Evolutionary conservation across 208 protist species (phyloP).

Genomic region (Trichomonas gallinae): DNA sequence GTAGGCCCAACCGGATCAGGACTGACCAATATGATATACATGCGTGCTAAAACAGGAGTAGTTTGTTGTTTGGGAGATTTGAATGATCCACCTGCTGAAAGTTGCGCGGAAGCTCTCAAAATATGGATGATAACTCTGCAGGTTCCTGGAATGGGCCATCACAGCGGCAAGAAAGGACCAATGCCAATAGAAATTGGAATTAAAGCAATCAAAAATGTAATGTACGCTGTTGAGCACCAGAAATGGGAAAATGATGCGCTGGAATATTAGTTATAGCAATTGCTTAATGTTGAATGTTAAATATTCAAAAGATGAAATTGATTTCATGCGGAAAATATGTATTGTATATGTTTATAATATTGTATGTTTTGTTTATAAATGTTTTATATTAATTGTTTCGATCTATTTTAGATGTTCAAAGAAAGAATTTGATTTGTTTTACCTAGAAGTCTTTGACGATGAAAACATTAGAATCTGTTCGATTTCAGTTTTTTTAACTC

Average conservation of each 20-base stretch:
- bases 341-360: too few relatives aligned
- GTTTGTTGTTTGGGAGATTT: neutral
- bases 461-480: too few relatives aligned
- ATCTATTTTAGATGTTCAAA: too few relatives aligned
- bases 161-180: neutral
- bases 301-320: too few relatives aligned
- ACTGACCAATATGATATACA: neutral
- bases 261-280: too few relatives aligned
- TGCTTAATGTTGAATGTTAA: too few relatives aligned
- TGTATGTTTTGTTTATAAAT: too few relatives aligned
- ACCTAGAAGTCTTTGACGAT: too few relatives aligned
- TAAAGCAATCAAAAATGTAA: neutral
- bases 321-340: too few relatives aligned
- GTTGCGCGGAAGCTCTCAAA: neutral
- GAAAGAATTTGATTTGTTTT: too few relatives aligned
- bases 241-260: neutral
- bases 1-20: neutral
- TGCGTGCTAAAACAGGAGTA: neutral
- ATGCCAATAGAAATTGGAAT: neutral
- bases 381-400: too few relatives aligned
- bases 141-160: neutral
- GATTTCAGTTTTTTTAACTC: too few relatives aligned
- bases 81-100: neutral
- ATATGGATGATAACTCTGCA: neutral
- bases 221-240: neutral